phyloP scores from a whole-genome alignment of 352 stramenopile genomes.

The Globisporangium takayamanum region DNA sequence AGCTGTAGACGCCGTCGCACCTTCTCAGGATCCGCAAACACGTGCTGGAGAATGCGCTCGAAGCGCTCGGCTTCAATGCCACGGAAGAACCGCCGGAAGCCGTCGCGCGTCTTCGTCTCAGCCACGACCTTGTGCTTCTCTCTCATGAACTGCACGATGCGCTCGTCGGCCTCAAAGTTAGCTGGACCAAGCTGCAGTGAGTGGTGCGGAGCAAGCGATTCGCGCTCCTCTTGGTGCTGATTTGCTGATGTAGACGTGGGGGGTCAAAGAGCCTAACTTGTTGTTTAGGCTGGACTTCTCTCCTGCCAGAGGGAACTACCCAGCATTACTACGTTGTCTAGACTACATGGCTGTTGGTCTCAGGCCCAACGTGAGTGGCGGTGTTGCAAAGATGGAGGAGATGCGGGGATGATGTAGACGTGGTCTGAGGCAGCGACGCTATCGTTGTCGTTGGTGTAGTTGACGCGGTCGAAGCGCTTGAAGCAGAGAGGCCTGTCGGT shows the following conservation, averaged over 20 bases:
- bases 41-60: conserved; percentile 34
- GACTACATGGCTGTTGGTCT: too few species aligned
- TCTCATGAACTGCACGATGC: conserved; percentile 45
- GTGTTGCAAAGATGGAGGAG: too few species aligned
- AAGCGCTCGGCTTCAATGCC: conserved; percentile 50
- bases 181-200: conserved; percentile 24
- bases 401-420: not conserved
- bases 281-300: too few species aligned
- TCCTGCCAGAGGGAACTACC: too few species aligned
- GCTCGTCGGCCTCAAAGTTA: conserved; percentile 34
- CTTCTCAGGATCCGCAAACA: conserved; percentile 49
- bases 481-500: not conserved
- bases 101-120: conserved; percentile 67
- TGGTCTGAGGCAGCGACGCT: not conserved
- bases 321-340: too few species aligned
- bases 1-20: conserved; percentile 56
- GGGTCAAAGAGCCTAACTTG: too few species aligned
- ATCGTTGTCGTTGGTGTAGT: not conserved
- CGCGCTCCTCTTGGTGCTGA: conserved; percentile 13
- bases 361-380: too few species aligned
- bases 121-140: conserved; percentile 30
- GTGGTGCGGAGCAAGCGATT: not conserved
- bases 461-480: not conserved
- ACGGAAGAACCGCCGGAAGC: conserved; percentile 59
- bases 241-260: not conserved